Conservation (phyloP, 2,329 filamentous ascomycete genomes). For the Cytospora leucostoma region DNA sequence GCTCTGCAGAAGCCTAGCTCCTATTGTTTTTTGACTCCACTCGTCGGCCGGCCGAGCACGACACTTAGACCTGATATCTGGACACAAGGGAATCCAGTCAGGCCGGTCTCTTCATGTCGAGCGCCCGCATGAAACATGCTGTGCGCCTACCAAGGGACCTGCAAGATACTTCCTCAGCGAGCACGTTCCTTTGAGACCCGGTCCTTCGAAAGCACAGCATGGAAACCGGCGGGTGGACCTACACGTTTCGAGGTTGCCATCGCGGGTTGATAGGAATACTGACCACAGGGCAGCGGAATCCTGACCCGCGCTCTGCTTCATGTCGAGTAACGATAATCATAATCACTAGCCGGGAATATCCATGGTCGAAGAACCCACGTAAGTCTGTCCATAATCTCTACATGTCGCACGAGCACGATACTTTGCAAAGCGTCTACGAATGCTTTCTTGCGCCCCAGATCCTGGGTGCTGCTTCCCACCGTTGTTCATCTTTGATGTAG, state of each 20-base stretch:
- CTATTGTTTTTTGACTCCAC: constrained; percentile 3
- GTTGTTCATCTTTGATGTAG: constrained; percentile 11
- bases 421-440: not conserved
- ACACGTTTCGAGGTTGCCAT: not conserved
- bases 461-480: not conserved
- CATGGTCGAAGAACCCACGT: constrained; percentile 1
- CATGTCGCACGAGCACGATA: not conserved
- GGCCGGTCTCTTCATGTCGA: not conserved
- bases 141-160: constrained; percentile 17
- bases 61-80: constrained; percentile 5
- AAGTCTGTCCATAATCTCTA: not conserved
- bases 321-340: not conserved
- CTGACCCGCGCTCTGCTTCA: not conserved
- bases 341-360: not conserved
- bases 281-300: not conserved
- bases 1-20: constrained; percentile 25
- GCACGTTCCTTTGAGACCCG: not conserved
- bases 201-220: constrained; percentile 14
- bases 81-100: constrained; percentile 6
- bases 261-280: not conserved
- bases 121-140: constrained; percentile 14
- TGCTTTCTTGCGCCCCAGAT: not conserved
- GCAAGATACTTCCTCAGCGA: constrained; percentile 6
- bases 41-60: constrained; percentile 5
- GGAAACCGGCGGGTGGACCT: not conserved